These are phyloP conservation scores for Collybiopsis confluens DNA, from an alignment of 768 basidiomycete genomes.

Conservation along the genomic window DNA sequence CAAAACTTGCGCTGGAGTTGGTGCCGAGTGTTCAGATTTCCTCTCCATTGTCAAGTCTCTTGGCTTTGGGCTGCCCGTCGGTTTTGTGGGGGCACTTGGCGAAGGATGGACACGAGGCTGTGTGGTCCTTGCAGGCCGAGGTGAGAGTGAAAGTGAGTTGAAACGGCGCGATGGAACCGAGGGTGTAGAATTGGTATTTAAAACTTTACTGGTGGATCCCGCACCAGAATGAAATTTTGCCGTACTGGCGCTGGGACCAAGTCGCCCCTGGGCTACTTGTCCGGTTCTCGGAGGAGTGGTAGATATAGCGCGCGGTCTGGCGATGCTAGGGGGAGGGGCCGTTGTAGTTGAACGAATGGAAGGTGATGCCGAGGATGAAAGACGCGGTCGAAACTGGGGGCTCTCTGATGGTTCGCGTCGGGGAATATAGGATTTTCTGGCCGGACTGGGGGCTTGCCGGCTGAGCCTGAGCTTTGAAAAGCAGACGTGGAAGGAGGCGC, in stretches of 20 bases:
- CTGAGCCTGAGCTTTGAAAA: no score
- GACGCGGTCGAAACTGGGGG: background rate
- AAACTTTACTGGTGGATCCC: background rate
- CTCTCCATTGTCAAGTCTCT: background rate
- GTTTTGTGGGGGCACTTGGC: background rate
- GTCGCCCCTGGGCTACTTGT: background rate
- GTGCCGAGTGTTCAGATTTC: background rate
- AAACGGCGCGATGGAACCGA: background rate
- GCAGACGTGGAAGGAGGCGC: no score
- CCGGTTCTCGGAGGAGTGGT: background rate
- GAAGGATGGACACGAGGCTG: background rate
- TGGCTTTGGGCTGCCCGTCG: background rate
- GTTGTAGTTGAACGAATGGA: slow-evolving; percentile 1
- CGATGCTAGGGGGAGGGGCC: background rate
- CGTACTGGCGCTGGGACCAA: background rate
- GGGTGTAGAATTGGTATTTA: background rate
- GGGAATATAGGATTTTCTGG: no score
- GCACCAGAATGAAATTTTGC: background rate
- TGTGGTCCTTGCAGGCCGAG: background rate
- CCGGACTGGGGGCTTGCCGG: no score
- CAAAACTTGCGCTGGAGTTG: background rate
- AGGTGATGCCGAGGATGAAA: background rate
- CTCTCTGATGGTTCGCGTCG: background rate
- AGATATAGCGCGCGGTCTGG: background rate
- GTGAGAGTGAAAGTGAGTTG: background rate